Evolutionary conservation across 2,329 filamentous ascomycete species (phyloP).

Genomic region (Ambrosiella cleistominuta): DNA sequence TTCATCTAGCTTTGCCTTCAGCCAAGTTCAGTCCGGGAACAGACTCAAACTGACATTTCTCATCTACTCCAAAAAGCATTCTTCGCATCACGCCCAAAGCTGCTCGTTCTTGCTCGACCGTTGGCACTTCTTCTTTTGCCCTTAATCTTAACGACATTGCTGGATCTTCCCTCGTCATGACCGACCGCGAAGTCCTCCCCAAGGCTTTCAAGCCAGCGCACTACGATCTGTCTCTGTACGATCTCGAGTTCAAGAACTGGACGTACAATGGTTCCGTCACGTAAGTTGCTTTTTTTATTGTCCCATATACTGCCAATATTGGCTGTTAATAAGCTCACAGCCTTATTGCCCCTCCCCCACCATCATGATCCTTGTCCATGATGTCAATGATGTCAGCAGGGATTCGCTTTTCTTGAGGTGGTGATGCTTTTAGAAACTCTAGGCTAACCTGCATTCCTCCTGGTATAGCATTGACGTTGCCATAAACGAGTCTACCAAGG

Average conservation of each 20-base stretch:
- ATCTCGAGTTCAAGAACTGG: constrained; percentile 59
- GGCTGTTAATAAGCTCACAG: background rate
- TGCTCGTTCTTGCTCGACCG: constrained; percentile 15
- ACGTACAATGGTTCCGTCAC: constrained; percentile 67
- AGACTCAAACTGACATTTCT: background rate
- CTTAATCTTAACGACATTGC: constrained; percentile 13
- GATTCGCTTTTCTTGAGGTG: background rate
- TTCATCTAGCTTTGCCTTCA: background rate
- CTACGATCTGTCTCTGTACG: constrained; percentile 66
- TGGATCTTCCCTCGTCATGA: constrained; percentile 24
- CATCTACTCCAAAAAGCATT: background rate
- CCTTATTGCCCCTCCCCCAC: background rate
- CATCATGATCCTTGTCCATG: background rate
- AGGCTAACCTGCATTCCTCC: constrained; percentile 2
- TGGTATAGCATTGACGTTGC: constrained; percentile 49
- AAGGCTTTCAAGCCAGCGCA: constrained; percentile 60
- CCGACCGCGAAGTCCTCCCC: constrained; percentile 45
- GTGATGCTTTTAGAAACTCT: background rate
- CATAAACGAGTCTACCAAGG: constrained; percentile 52
- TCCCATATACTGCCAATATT: background rate
- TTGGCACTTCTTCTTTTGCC: constrained; percentile 16
- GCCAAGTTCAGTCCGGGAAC: too few relatives aligned
- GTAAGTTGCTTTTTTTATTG: constrained; percentile 21
- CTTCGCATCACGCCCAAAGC: constrained; percentile 9
- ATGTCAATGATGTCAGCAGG: background rate